A percentile compares a stretch with the other conserved stretches of the same genome.
These are phyloP conservation scores for Caloboletus inedulis DNA, from an alignment of 1,284 basidiomycete species.

Conservation along the genomic window DNA sequence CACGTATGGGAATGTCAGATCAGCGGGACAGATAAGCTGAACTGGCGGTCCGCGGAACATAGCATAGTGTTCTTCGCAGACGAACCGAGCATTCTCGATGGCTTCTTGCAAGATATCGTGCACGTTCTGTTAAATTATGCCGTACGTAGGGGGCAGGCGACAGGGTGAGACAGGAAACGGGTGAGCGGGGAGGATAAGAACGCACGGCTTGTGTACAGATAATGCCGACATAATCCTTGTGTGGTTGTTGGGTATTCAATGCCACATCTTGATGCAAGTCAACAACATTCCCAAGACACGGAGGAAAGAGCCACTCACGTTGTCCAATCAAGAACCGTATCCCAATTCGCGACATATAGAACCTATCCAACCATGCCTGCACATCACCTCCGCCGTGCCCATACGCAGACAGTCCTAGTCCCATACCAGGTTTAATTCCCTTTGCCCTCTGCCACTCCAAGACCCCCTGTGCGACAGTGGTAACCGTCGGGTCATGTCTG, in stretches of 20 bases:
- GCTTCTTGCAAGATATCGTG: slow-evolving; percentile 98
- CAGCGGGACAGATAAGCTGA: slow-evolving; percentile 89
- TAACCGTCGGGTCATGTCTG: slow-evolving; percentile 96
- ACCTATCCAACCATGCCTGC: slow-evolving; percentile 94
- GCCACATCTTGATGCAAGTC: slow-evolving; percentile 67
- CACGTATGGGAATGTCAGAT: slow-evolving; percentile 92
- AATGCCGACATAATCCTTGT: slow-evolving; percentile 94
- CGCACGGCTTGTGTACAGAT: slow-evolving; percentile 92
- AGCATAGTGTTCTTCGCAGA: slow-evolving; percentile 96
- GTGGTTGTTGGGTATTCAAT: slow-evolving; percentile 84
- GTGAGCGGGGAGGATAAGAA: slow-evolving; percentile 15
- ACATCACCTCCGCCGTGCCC: slow-evolving; percentile 80
- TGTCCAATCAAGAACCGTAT: slow-evolving; percentile 95
- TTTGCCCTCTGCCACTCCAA: slow-evolving; percentile 69
- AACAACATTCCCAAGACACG: not conserved
- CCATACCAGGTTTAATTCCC: slow-evolving; percentile 30
- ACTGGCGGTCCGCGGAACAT: slow-evolving; percentile 97
- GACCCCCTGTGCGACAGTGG: slow-evolving; percentile 91
- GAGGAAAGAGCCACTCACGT: slow-evolving; percentile 48
- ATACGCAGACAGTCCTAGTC: slow-evolving; percentile 41
- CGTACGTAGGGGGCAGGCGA: not conserved
- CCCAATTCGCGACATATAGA: slow-evolving; percentile 96
- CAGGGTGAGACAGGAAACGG: slow-evolving; percentile 7
- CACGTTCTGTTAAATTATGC: slow-evolving; percentile 59
- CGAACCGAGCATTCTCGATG: slow-evolving; percentile 97